Evolutionary conservation across 805 yeast species (phyloP), one percentile per base, ranked within the genome.

Genomic region (Wickerhamiella nectarea): DNA sequence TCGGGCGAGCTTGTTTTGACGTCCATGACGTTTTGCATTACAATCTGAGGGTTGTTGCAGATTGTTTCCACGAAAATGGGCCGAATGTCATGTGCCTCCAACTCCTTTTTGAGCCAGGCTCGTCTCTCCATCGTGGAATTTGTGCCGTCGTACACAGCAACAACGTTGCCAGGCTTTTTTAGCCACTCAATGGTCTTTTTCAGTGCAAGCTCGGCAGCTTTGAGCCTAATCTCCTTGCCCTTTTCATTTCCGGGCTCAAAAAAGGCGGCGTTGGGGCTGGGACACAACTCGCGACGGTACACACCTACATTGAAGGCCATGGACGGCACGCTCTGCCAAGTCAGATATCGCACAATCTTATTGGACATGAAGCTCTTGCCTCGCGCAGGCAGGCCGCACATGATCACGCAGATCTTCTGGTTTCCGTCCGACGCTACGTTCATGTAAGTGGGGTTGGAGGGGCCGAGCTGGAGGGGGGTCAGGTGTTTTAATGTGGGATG

Each of bases 301-400:
- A 70, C 70, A 10, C 97, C 95, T 15, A 89, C 94, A 57, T 85
- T 86, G 65, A 91, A 91, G 46, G 86, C 80, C 57, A 78, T 78
- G 21, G 95, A 83, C 48, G 74, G 75, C 45, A 91, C 81, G 2
- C 94, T 80, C 33, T 89, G 70, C 98, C 98, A 91, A 26, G 86
- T 76, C 43, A 91, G 69, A 57, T 89, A 91, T 38, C 97, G 72
- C 25, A 89, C 94, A 43, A 91, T 80, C 59, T 89, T 91, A 58
- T 86, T 94, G 2, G 97, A 86, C 49, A 91, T 89, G 61, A 86
- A 78, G 3, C 95, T 81, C 61, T 91, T 91, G 3, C 98, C 98
- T 46, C 97, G 72, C 11, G 68, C 69, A 3, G 69, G 69, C 37
- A 65, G 53, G 5, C 70, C 70, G 38, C 66, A 70, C 70, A 55